Percentiles rank a stretch among this genome's conserved stretches.
Conservation (phyloP, 2,329 filamentous ascomycete species). For the Alternaria arborescens region DNA sequence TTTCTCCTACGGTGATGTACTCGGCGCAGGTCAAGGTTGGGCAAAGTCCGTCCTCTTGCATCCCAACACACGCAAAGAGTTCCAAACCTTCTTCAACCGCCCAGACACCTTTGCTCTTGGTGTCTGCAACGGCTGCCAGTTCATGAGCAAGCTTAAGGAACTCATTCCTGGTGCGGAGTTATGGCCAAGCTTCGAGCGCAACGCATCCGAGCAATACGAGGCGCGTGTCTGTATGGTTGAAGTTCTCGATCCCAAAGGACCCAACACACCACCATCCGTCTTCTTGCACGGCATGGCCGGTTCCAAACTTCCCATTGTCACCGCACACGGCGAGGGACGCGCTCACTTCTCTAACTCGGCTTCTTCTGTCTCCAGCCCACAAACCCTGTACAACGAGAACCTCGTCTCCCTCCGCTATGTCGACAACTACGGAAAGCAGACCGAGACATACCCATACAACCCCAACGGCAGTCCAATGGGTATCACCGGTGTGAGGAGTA, state of each 20-base stretch:
- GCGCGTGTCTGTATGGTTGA: constrained; percentile 86
- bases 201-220: constrained; percentile 88
- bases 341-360: constrained; percentile 61
- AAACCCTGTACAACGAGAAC: constrained; percentile 68
- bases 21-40: constrained; percentile 97
- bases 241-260: constrained; percentile 67
- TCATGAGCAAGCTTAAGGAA: constrained; percentile 82
- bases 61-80: constrained; percentile 75
- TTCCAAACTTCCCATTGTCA: constrained; percentile 81
- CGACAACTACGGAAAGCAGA: constrained; percentile 78
- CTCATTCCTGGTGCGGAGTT: constrained; percentile 82
- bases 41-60: constrained; percentile 92
- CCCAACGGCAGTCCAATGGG: constrained; percentile 84
- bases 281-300: constrained; percentile 91
- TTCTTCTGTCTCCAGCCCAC: constrained; percentile 54
- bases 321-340: constrained; percentile 90
- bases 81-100: constrained; percentile 84
- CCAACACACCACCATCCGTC: constrained; percentile 65
- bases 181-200: constrained; percentile 89
- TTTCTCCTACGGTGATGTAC: constrained; percentile 92
- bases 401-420: constrained; percentile 84
- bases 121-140: constrained; percentile 98
- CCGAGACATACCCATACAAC: constrained; percentile 88
- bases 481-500: constrained; percentile 80
- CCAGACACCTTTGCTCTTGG: constrained; percentile 91